phyloP scores from a whole-genome alignment of 176 grass and related monocot genomes.

The Microstegium vimineum region DNA sequence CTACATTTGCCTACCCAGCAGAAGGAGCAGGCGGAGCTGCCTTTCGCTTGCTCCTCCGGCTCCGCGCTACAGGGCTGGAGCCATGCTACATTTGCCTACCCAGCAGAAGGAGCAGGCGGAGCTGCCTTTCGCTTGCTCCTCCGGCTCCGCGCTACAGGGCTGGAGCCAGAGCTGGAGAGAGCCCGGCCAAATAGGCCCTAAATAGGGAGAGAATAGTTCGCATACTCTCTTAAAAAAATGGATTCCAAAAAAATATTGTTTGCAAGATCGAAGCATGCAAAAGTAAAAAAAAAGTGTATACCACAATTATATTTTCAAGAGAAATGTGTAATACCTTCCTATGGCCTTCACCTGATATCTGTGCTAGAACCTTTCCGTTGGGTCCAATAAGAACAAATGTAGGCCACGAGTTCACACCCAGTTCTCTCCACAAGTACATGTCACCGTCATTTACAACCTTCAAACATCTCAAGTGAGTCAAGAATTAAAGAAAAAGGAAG shows the following conservation, averaged over 20 bases:
- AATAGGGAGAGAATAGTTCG: background rate
- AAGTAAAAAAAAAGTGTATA: background rate
- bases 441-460: constrained; percentile 94
- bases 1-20: no score
- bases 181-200: no score
- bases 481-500: background rate
- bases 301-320: background rate
- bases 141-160: no score
- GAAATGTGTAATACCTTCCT: constrained; percentile 58
- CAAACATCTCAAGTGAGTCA: constrained; percentile 26
- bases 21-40: no score
- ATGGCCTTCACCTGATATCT: constrained; percentile 87
- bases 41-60: no score
- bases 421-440: constrained; percentile 93
- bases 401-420: constrained; percentile 94
- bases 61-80: no score
- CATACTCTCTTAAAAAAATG: background rate
- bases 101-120: no score
- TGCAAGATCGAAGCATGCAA: background rate
- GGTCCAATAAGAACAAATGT: constrained; percentile 88
- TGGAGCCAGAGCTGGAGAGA: no score
- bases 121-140: no score
- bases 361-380: constrained; percentile 85
- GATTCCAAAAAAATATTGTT: background rate
- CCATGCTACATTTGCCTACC: no score